Conservation (phyloP, 148 eudicot species). For the Rhododendron williamsianum region DNA sequence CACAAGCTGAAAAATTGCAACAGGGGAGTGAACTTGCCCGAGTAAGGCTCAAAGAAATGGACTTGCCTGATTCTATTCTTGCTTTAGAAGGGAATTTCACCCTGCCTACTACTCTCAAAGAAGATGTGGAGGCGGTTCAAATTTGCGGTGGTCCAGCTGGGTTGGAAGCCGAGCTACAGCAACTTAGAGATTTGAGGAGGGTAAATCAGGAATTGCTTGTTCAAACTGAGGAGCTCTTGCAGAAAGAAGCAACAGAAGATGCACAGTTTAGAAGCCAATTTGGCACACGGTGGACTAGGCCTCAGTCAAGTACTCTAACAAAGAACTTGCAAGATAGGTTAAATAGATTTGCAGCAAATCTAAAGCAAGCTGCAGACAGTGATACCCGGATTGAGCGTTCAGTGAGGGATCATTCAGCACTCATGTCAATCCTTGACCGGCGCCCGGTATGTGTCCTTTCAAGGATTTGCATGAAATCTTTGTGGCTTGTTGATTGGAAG, state of each 20-base stretch:
- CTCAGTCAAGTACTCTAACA: constrained; percentile 90
- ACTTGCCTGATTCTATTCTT: constrained; percentile 86
- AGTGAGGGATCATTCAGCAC: constrained; percentile 73
- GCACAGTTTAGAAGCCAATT: constrained; percentile 88
- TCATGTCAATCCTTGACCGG: constrained; percentile 89
- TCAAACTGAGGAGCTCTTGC: constrained; percentile 91
- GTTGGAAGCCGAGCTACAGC: constrained; percentile 82
- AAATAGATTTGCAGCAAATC: constrained; percentile 84
- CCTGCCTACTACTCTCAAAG: constrained; percentile 70
- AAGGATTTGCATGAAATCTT: not conserved
- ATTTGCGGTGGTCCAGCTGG: constrained; percentile 92
- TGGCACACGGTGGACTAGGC: constrained; percentile 97
- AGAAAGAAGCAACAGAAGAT: constrained; percentile 93
- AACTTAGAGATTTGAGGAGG: constrained; percentile 85
- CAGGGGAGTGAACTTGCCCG: constrained; percentile 97
- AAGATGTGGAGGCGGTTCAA: constrained; percentile 98
- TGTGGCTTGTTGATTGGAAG: not conserved
- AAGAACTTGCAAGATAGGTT: constrained; percentile 86
- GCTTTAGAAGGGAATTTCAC: constrained; percentile 75
- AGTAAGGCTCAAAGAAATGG: constrained; percentile 95
- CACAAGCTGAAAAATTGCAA: constrained; percentile 95
- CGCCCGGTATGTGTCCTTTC: constrained; percentile 54
- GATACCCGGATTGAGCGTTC: constrained; percentile 94
- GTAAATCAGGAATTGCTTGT: constrained; percentile 86
- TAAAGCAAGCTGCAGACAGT: constrained; percentile 98